Percentiles rank a stretch among this genome's conserved stretches.
Conservation (phyloP, 2,329 filamentous ascomycete species). For the Botrytis medusae region DNA sequence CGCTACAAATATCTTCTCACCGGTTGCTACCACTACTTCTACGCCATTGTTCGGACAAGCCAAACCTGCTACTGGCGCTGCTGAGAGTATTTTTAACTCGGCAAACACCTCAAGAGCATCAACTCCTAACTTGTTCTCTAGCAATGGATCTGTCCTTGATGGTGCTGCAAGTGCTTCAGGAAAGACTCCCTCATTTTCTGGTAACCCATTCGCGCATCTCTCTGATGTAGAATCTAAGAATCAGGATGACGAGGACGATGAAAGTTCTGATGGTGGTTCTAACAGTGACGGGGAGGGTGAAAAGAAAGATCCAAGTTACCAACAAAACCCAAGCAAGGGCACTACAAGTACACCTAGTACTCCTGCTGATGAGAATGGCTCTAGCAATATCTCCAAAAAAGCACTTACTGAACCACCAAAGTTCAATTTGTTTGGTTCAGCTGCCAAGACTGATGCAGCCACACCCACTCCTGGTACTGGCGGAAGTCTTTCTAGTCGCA, state of each 20-base stretch:
- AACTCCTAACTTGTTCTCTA: conserved; percentile 33
- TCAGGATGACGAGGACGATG: conserved; percentile 47
- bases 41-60: conserved; percentile 39
- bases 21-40: conserved; percentile 9
- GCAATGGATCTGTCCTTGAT: conserved; percentile 35
- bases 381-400: conserved; percentile 37
- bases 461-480: conserved; percentile 41
- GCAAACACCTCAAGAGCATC: conserved; percentile 33
- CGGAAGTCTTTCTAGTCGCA: conserved; percentile 56
- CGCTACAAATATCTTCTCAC: not conserved
- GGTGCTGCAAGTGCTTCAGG: conserved; percentile 26
- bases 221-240: conserved; percentile 50
- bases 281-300: conserved; percentile 46
- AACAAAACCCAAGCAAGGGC: conserved; percentile 26
- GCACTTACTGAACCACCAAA: conserved; percentile 36
- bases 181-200: conserved; percentile 29
- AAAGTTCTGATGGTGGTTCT: conserved; percentile 45
- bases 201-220: conserved; percentile 61
- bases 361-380: conserved; percentile 32
- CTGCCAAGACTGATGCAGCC: conserved; percentile 33
- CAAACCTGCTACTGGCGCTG: conserved; percentile 42
- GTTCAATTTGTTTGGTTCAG: conserved; percentile 41
- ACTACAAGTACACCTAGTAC: conserved; percentile 29
- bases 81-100: conserved; percentile 31
- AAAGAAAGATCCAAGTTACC: conserved; percentile 36